A percentile compares a stretch with the other conserved stretches of the same genome.
phyloP scores from a whole-genome alignment of 192 early-diverging fungal genomes.

The Linnemannia hyalina region DNA sequence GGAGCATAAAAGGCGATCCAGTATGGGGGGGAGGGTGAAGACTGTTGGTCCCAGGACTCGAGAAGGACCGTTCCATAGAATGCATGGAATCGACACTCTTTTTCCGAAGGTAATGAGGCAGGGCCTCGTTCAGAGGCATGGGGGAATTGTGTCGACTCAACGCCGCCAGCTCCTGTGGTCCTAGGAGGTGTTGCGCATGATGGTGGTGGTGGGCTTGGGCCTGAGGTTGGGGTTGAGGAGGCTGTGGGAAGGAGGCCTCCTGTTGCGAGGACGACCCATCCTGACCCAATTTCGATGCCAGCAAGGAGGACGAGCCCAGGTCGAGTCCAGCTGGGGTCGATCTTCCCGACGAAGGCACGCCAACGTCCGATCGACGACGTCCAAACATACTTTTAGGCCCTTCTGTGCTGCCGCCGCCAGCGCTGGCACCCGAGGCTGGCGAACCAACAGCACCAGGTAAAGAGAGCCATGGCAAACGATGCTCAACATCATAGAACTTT shows the following conservation, averaged over 20 bases:
- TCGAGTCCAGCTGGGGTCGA: constrained; percentile 8
- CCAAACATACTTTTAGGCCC: constrained; percentile 24
- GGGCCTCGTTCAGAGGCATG: constrained; percentile 17
- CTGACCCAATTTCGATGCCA: background rate
- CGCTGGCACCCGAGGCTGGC: background rate
- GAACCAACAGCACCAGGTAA: constrained; percentile 29
- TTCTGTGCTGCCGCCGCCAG: background rate
- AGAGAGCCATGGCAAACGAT: constrained; percentile 34
- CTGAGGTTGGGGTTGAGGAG: constrained; percentile 11
- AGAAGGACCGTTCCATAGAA: constrained; percentile 43
- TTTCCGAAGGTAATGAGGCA: constrained; percentile 23
- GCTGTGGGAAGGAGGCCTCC: constrained; percentile 12
- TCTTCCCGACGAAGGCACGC: constrained; percentile 5
- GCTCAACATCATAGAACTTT: constrained; percentile 35
- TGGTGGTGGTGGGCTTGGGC: background rate
- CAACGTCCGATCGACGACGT: constrained; percentile 28
- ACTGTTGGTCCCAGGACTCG: constrained; percentile 21
- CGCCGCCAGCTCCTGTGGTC: constrained; percentile 26
- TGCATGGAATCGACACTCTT: constrained; percentile 16
- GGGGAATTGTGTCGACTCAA: constrained; percentile 33
- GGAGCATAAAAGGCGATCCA: constrained; percentile 21
- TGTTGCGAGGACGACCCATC: constrained; percentile 17
- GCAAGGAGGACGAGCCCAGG: background rate
- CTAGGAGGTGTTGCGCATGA: background rate
- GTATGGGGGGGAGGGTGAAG: constrained; percentile 16